Evolutionary conservation across 495 filamentous ascomycete genomes (phyloP), one percentile per base, ranked within the genome.

Genomic region (Aspergillus baeticus): DNA sequence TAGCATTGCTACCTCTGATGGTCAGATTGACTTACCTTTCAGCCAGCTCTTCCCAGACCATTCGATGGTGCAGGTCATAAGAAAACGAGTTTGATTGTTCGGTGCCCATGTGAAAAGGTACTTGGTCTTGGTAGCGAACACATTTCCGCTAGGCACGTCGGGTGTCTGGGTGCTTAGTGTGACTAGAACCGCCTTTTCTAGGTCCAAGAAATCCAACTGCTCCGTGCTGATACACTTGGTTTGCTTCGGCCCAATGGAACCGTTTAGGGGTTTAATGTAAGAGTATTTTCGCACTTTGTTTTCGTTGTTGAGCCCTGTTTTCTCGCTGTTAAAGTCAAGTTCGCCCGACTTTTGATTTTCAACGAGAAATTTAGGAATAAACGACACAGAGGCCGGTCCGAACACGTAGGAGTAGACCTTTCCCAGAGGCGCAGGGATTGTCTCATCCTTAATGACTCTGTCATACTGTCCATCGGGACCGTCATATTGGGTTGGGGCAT

Each of bases 41-140:
- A 98, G 69, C 94, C 95, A 99, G 74, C 91, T 96, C 78, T 99
- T 99, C 51, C 94, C 92, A 0, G 88, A 84, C 94, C 94, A 99
- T 65, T 98, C 94, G 45, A 98, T 89, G 0, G 86, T 86, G 69
- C 90, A 96, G 54, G 85, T 96, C 70, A 91, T 84, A 22, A 92
- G 78, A 23, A 99, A 72, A 31, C 90, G 81, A 0, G 95, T 99
- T 21, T 85, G 75, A 60, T 95, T 95, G 51, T 83, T 85, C 26
- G 94, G 78, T 2, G 84, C 92, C 94, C 94, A 99, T 37, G 87
- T 89, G 7, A 99, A 79, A 59, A 95, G 95, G 61, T 97, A 98
- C 65, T 88, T 90, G 1, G 95, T 98, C 72, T 96, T 98, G 22
- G 87, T 87, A 34, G 79, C 76, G 67, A 99, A 99, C 8, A 95